Evolutionary conservation across 495 filamentous ascomycete species (phyloP).

Genomic region (Eremomyces bilateralis): DNA sequence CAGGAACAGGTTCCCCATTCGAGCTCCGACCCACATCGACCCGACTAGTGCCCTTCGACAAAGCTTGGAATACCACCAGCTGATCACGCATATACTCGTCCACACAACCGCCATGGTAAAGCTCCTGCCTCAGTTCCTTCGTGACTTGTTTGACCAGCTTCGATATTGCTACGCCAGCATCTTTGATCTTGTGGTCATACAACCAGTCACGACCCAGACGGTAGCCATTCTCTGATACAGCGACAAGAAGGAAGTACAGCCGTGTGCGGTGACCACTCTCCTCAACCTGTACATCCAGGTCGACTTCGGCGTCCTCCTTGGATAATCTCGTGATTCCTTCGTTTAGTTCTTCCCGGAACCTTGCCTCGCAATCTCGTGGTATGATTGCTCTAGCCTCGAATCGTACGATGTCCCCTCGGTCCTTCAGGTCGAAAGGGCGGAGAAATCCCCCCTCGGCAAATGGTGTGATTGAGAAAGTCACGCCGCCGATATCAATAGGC

Average conservation of each 20-base stretch:
- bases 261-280: conserved; percentile 36
- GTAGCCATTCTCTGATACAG: conserved; percentile 36
- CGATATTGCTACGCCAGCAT: conserved; percentile 5
- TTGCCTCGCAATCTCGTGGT: conserved; percentile 8
- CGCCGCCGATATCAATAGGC: conserved; percentile 29
- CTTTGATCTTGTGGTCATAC: conserved; percentile 22
- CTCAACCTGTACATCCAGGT: conserved; percentile 29
- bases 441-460: conserved; percentile 24
- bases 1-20: conserved; percentile 3
- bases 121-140: conserved; percentile 34
- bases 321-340: neutral
- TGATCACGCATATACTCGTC: conserved; percentile 65
- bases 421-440: conserved; percentile 22
- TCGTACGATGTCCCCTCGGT: conserved; percentile 23
- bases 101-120: conserved; percentile 31
- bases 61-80: conserved; percentile 57
- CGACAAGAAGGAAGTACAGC: conserved; percentile 53
- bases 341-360: neutral
- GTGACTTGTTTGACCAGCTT: conserved; percentile 27
- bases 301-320: conserved; percentile 1
- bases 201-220: conserved; percentile 47
- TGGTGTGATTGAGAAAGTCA: conserved; percentile 35
- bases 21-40: conserved; percentile 12
- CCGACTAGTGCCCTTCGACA: conserved; percentile 33
- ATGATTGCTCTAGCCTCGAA: conserved; percentile 41